Base-by-base conservation (phyloP, 371 early-diverging fungal genomes). In the Dichotomocladium elegans region DNA sequence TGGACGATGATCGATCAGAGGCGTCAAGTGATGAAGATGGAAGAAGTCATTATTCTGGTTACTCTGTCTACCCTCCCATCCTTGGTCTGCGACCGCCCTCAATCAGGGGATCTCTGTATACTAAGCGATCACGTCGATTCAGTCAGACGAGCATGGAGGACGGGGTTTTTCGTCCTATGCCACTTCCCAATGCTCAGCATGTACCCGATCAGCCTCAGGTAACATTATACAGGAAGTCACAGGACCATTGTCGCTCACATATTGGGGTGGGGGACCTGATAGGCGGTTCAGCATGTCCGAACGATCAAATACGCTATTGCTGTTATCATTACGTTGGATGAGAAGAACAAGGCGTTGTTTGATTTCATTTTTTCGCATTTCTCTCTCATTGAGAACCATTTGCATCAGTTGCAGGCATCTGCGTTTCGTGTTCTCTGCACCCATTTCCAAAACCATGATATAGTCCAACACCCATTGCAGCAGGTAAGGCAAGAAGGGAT, bases 291-390 rank as follows among this genome's bases (percentile, higher is more conserved):
- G 50, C 79, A 71, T 40, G 67, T 78, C 10, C 56, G 77, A 28
- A 71, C 81, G 30, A 77, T 77, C 28, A 82, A 79, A 48, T 85
- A 77, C 58, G 80, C 86, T 0, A 60, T 85, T 19, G 82, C 83
- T 7, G 63, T 85, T 8, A 68, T 85, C 29, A 79, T 85, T 29
- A 80, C 74, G 7, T 51, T 83, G 34, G 58, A 78, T 62, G 67
- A 70, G 17, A 70, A 74, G 43, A 78, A 80, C 51, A 64, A 66
- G 37, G 61, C 66, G 3, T 51, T 83, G 11, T 72, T 79, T 28
- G 83, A 83, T 50, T 83, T 83, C 45, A 64, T 85, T 24, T 85
- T 83, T 55, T 81, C 86, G 3, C 86, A 85, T 55, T 85, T 82
- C 58, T 77, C 82, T 7, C 58, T 85, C 19, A 70, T 85, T 48